These are phyloP conservation scores for Cornus suecica DNA, from an alignment of 148 eudicot species.

Conservation along the genomic window DNA sequence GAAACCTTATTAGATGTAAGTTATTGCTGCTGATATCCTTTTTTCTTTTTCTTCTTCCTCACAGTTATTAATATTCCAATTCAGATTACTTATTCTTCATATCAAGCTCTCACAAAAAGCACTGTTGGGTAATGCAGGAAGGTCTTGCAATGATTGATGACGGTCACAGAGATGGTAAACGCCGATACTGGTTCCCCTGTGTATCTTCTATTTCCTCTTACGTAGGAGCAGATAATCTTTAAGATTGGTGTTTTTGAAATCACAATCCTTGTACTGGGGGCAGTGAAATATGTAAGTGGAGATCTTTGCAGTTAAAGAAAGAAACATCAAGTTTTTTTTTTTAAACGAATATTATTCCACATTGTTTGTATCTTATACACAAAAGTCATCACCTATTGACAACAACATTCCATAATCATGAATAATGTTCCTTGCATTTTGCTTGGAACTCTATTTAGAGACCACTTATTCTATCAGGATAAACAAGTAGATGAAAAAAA, in stretches of 20 bases:
- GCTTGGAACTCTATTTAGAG: no score
- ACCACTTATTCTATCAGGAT: no score
- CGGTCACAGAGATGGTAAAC: slow-evolving; percentile 81
- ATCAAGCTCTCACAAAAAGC: neutral
- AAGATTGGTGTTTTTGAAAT: slow-evolving; percentile 7
- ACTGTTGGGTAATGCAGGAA: slow-evolving; percentile 49
- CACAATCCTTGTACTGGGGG: neutral
- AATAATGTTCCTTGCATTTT: no score
- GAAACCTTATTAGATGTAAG: slow-evolving; percentile 80
- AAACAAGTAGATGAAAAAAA: neutral
- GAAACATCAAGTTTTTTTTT: neutral
- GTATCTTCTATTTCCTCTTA: slow-evolving; percentile 79
- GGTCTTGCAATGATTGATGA: slow-evolving; percentile 99
- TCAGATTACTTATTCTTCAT: neutral
- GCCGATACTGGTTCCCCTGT: slow-evolving; percentile 94
- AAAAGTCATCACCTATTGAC: no score
- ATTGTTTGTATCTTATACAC: no score
- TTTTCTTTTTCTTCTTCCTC: slow-evolving; percentile 2
- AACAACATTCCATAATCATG: no score
- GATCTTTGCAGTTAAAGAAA: neutral
- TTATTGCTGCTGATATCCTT: slow-evolving; percentile 1
- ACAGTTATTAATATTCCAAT: neutral
- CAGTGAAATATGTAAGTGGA: neutral
- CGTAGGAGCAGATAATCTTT: slow-evolving; percentile 51
- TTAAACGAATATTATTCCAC: neutral